Evolutionary conservation across 345 rosid species (phyloP).

Genomic region (Anastatica hierochuntica): DNA sequence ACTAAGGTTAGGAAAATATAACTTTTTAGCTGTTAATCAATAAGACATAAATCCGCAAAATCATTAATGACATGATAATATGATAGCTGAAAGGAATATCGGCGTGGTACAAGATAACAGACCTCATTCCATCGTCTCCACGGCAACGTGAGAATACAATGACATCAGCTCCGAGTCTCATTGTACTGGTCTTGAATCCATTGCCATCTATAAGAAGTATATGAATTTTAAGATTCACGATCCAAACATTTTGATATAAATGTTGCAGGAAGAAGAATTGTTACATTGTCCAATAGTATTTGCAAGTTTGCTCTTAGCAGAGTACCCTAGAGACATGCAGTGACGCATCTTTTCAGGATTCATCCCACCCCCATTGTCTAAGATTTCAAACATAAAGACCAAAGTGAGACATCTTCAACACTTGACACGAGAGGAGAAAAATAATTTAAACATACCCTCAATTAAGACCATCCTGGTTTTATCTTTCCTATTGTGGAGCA

Average conservation of each 20-base stretch:
- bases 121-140: conserved; percentile 64
- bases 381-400: conserved; percentile 20
- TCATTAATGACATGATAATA: neutral
- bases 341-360: conserved; percentile 77
- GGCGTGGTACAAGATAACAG: neutral
- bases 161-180: conserved; percentile 99
- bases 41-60: neutral
- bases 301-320: conserved; percentile 73
- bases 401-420: neutral
- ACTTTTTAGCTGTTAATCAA: neutral
- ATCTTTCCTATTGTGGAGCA: conserved; percentile 56
- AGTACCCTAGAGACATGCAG: conserved; percentile 84
- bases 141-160: conserved; percentile 76
- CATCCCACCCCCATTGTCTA: conserved; percentile 97
- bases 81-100: neutral
- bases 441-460: conserved; percentile 43
- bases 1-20: neutral
- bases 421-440: neutral
- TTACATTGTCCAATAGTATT: conserved; percentile 86
- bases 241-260: neutral
- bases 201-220: conserved; percentile 57
- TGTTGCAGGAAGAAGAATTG: neutral
- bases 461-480: conserved; percentile 56
- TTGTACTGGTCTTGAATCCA: conserved; percentile 97
- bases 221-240: neutral